Percentiles rank a stretch among this genome's conserved stretches.
phyloP scores from a whole-genome alignment of 2,329 filamentous ascomycete species.

The Curvularia spicifera region DNA sequence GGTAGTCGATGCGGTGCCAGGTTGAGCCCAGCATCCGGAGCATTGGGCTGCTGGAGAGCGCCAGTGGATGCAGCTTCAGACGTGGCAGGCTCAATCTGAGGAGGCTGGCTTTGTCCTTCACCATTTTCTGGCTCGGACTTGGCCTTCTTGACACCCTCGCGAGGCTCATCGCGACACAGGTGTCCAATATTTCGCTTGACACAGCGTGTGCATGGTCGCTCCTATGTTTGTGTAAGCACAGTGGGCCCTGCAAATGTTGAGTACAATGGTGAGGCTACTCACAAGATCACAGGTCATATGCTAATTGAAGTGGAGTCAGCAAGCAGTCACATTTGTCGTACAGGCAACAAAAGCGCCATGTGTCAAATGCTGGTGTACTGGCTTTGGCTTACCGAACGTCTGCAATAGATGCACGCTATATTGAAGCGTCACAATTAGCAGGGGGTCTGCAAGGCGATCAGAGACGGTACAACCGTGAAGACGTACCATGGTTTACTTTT shows the following conservation, averaged over 20 bases:
- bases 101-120: slow-evolving; percentile 40
- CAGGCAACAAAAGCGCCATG: slow-evolving; percentile 27
- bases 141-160: slow-evolving; percentile 79
- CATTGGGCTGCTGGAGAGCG: slow-evolving; percentile 38
- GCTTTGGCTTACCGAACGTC: slow-evolving; percentile 56
- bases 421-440: slow-evolving; percentile 36
- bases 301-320: slow-evolving; percentile 47
- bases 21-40: slow-evolving; percentile 48
- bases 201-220: slow-evolving; percentile 95
- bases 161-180: slow-evolving; percentile 95
- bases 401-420: slow-evolving; percentile 60
- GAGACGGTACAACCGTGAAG: slow-evolving; percentile 30
- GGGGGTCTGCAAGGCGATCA: slow-evolving; percentile 28
- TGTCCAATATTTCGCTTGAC: slow-evolving; percentile 99
- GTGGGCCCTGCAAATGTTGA: slow-evolving; percentile 43
- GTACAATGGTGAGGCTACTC: slow-evolving; percentile 30
- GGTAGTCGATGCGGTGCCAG: slow-evolving; percentile 46
- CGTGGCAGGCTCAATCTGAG: slow-evolving; percentile 38
- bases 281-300: slow-evolving; percentile 63
- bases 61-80: slow-evolving; percentile 39
- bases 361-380: slow-evolving; percentile 31
- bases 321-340: slow-evolving; percentile 28
- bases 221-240: slow-evolving; percentile 60
- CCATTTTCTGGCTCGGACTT: slow-evolving; percentile 62
- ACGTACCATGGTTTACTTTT: slow-evolving; percentile 61